Evolutionary conservation across 176 grass and related monocot genomes (phyloP).

Genomic region (barley (Hordeum vulgare)): MorexV3_pseudomolecules_assembly NC_058522.1:429620725-429621224

Average conservation of each 20-base stretch:
- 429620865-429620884: too few species aligned
- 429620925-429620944: too few species aligned
- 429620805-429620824: too few species aligned
- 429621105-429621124: not conserved
- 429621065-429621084: not conserved
- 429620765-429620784: too few species aligned
- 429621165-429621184: not conserved
- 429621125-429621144: not conserved
- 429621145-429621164: not conserved
- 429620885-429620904: too few species aligned
- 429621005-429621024: not conserved
- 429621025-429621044: not conserved
- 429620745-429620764: too few species aligned
- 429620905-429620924: too few species aligned
- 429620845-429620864: too few species aligned
- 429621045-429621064: conserved; percentile 5
- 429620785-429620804: too few species aligned
- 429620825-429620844: too few species aligned
- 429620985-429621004: not conserved
- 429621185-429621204: conserved; percentile 6
- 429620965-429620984: not conserved
- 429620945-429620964: too few species aligned
- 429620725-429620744: too few species aligned
- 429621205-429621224: not conserved
- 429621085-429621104: not conserved